Evolutionary conservation across 2,329 filamentous ascomycete genomes (phyloP).

Genomic region (Alternaria gansuensis): DNA sequence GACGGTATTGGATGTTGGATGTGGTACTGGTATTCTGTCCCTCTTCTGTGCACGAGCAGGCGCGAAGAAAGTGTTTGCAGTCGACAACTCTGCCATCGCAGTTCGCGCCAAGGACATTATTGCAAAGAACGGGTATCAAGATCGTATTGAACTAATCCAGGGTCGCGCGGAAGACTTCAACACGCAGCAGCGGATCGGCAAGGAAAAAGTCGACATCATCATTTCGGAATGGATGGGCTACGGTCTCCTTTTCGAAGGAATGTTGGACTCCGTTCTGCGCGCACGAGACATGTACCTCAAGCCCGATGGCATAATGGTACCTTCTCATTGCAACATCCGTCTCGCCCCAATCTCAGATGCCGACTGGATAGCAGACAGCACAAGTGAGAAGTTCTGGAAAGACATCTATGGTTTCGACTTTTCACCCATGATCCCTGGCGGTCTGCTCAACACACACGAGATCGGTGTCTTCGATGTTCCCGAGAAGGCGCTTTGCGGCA

Average conservation of each 20-base stretch:
- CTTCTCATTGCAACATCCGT: slow-evolving; percentile 83
- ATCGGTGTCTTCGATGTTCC: slow-evolving; percentile 48
- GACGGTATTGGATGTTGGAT: slow-evolving; percentile 89
- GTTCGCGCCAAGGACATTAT: slow-evolving; percentile 85
- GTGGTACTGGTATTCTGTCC: slow-evolving; percentile 81
- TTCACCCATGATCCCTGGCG: slow-evolving; percentile 84
- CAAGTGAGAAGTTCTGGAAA: slow-evolving; percentile 77
- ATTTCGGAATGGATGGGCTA: slow-evolving; percentile 99
- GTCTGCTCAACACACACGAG: slow-evolving; percentile 72
- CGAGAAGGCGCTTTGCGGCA: slow-evolving; percentile 54
- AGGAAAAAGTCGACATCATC: slow-evolving; percentile 83
- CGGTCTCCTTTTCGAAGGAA: slow-evolving; percentile 89
- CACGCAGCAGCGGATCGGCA: slow-evolving; percentile 63
- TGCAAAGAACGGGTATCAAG: slow-evolving; percentile 77
- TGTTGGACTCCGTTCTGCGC: slow-evolving; percentile 91
- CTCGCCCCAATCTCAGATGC: slow-evolving; percentile 81
- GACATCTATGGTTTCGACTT: slow-evolving; percentile 96
- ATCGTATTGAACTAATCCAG: slow-evolving; percentile 79
- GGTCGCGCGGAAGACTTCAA: slow-evolving; percentile 88
- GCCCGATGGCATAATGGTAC: slow-evolving; percentile 82
- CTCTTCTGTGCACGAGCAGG: slow-evolving; percentile 95
- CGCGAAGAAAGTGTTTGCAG: slow-evolving; percentile 84
- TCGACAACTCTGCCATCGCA: slow-evolving; percentile 92
- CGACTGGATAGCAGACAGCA: slow-evolving; percentile 78
- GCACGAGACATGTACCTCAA: slow-evolving; percentile 87